These are phyloP conservation scores for Oryza punctata DNA, from an alignment of 176 grass and related monocot genomes.

Conservation along the genomic window DNA sequence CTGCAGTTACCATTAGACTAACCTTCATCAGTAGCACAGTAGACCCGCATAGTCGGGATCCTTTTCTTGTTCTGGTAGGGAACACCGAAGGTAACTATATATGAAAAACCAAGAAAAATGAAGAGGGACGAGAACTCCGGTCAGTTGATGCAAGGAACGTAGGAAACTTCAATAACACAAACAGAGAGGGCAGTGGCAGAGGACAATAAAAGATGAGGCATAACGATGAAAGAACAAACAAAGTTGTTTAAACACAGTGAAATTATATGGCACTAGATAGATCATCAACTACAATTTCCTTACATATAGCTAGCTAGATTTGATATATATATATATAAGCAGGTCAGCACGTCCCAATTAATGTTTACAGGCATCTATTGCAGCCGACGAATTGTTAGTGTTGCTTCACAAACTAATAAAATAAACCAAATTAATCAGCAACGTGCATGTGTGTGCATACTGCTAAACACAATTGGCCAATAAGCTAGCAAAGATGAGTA, in stretches of 20 bases:
- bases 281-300: neutral
- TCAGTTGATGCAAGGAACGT: neutral
- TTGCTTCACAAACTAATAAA: neutral
- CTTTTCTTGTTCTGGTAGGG: constrained; percentile 7
- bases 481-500: neutral
- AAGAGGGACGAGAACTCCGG: neutral
- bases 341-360: neutral
- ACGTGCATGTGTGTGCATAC: neutral
- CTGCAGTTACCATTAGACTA: constrained; percentile 7
- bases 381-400: neutral
- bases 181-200: neutral
- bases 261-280: neutral
- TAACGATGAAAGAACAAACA: neutral
- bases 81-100: constrained; percentile 24
- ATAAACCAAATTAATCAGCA: neutral
- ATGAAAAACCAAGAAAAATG: neutral
- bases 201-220: neutral
- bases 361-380: neutral
- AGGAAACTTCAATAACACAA: neutral
- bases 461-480: neutral
- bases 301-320: no score
- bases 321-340: neutral
- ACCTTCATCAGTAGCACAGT: constrained; percentile 41
- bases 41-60: constrained; percentile 8
- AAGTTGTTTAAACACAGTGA: neutral